Base-by-base conservation (phyloP, 352 stramenopile genomes). In the Phytophthora sojae region DNA sequence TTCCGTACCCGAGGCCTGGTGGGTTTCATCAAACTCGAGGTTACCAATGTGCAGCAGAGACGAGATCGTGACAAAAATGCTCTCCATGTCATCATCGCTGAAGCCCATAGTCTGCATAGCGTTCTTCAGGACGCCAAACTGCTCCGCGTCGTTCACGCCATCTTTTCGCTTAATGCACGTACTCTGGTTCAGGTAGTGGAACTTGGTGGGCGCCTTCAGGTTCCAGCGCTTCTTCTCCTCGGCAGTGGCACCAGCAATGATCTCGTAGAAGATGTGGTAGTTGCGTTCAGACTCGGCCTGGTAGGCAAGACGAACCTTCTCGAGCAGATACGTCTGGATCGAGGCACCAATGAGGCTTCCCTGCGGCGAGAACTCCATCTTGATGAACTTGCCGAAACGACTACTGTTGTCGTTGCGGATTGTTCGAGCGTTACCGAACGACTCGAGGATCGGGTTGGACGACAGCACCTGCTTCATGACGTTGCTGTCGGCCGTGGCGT, bases 401-500 rank as follows among this genome's bases (percentile, higher is more conserved):
- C 74, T 93, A 42, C 91, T 98, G 78, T 99, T 99, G 81, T 99
- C 94, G 80, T 99, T 99, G 11, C 97, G 88, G 50, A 99, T 92
- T 15, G 97, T 99, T 35, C 96, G 90, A 42, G 97, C 97, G 74
- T 99, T 99, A 67, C 98, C 98, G 79, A 99, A 99, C 2, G 96
- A 95, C 79, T 99, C 98, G n/a, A 99, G 84, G 58, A 99, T 97
- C 47, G 98, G 97, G 80, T 99, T 99, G 6, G 96, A 98, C 52
- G 94, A 98, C 37, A 99, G 82, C 50, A 99, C 95, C 58, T 98
- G 87, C 65, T 91, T 85, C 85, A 96, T 97, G 35, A 97, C 90
- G 57, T 80, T 83, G 21, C 79, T 85, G 69, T 96, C 89, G 61
- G 85, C 85, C 12, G 47, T 55, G 14, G 64, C 57, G 47, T 75